These are phyloP conservation scores for Colletotrichum aenigma DNA, from an alignment of 2,329 filamentous ascomycete genomes.

Conservation along the genomic window DNA sequence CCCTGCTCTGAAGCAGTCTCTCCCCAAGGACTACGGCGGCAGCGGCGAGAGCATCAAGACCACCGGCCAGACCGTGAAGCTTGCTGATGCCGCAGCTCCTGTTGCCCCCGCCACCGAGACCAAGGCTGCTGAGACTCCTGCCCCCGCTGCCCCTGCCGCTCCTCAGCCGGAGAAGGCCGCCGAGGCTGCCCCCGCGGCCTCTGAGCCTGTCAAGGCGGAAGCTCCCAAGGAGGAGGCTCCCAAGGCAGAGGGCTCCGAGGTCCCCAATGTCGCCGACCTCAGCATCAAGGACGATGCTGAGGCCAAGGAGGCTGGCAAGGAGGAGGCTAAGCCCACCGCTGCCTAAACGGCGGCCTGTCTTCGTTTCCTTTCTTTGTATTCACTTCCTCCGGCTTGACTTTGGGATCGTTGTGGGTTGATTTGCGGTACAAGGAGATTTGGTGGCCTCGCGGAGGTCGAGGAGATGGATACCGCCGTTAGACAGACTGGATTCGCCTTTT, in stretches of 20 bases:
- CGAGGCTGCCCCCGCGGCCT: background rate
- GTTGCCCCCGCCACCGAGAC: constrained; percentile 19
- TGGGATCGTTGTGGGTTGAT: background rate
- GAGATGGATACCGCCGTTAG: background rate
- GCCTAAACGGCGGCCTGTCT: background rate
- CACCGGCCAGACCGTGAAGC: constrained; percentile 35
- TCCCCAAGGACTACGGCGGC: constrained; percentile 83
- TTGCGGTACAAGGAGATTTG: background rate
- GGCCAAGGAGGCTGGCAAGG: background rate
- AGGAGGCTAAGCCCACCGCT: background rate
- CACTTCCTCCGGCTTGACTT: background rate
- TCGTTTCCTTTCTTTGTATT: background rate
- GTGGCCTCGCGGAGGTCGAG: background rate
- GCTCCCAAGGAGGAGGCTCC: constrained; percentile 9
- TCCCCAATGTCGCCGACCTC: constrained; percentile 2
- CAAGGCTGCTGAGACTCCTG: constrained; percentile 19
- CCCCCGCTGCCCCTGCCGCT: background rate
- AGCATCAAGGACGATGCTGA: constrained; percentile 10
- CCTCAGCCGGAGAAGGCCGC: background rate
- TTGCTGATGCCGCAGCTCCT: constrained; percentile 24
- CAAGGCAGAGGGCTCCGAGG: constrained; percentile 7
- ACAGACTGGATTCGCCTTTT: background rate
- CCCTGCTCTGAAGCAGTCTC: constrained; percentile 60
- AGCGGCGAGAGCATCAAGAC: constrained; percentile 54
- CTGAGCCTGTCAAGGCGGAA: background rate